Evolutionary conservation across 2,329 filamentous ascomycete genomes (phyloP).

Genomic region (Cercospora zeae-maydis): DNA sequence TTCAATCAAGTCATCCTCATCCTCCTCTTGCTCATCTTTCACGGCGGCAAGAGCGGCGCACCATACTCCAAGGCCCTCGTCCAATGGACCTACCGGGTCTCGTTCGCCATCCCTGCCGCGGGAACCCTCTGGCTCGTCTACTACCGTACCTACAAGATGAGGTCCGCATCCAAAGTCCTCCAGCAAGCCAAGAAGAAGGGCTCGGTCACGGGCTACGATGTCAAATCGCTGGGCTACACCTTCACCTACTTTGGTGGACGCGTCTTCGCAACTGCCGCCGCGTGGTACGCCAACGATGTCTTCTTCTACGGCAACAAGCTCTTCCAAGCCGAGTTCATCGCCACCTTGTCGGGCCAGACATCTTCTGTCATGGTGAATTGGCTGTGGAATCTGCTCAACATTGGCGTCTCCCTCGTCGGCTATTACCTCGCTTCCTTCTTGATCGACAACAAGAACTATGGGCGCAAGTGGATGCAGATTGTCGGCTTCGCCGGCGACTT

Average conservation of each 20-base stretch:
- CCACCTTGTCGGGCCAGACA: slow-evolving; percentile 62
- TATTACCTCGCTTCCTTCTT: slow-evolving; percentile 88
- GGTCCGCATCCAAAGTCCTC: slow-evolving; percentile 77
- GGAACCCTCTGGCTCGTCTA: slow-evolving; percentile 94
- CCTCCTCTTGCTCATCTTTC: slow-evolving; percentile 80
- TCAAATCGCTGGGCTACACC: slow-evolving; percentile 74
- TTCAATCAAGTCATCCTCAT: slow-evolving; percentile 90
- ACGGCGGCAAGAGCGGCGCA: slow-evolving; percentile 69
- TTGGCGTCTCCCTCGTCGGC: slow-evolving; percentile 76
- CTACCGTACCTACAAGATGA: slow-evolving; percentile 95
- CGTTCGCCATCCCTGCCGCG: slow-evolving; percentile 84
- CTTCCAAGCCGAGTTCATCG: slow-evolving; percentile 88
- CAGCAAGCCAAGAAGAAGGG: slow-evolving; percentile 77
- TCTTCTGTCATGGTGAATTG: slow-evolving; percentile 76
- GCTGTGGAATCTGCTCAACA: slow-evolving; percentile 91
- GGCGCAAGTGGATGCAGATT: slow-evolving; percentile 94
- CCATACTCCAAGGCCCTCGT: slow-evolving; percentile 74
- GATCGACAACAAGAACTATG: slow-evolving; percentile 95
- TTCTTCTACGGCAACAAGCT: slow-evolving; percentile 99
- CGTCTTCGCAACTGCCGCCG: slow-evolving; percentile 77
- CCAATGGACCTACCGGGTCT: slow-evolving; percentile 89
- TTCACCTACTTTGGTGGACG: slow-evolving; percentile 82
- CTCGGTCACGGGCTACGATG: slow-evolving; percentile 87
- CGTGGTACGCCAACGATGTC: slow-evolving; percentile 95
- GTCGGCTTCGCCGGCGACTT: slow-evolving; percentile 91